Base-by-base conservation (phyloP, 352 stramenopile genomes). In the Globisporangium cylindrosporum region DNA sequence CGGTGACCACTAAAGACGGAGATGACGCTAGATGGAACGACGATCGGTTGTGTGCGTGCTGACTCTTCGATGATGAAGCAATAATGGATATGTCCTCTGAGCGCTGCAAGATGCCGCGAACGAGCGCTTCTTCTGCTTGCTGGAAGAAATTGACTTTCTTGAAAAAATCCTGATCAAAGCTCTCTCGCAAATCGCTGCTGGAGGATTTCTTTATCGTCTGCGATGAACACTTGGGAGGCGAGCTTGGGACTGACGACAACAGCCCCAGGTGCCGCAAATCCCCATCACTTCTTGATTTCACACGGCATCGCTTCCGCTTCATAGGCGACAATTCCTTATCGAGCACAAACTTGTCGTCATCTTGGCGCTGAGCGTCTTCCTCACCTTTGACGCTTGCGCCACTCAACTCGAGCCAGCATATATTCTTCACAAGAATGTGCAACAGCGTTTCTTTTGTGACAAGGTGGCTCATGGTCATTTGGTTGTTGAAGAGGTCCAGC, bases 221-320 rank as follows among this genome's bases (percentile, higher is more conserved):
- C 41, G 43, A 65, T 25, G 55, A 46, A 22, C 29, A 34, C 32
- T 46, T 49, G 18, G 32, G 32, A 7, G 56, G 57, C 1, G 62
- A 63, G 6, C 57, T 55, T 9, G 59, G 59, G 15, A 56, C 57
- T n/a, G 68, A 20, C n/a, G 48, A 38, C 4, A 55, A 49, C 12
- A 59, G 51, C 18, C 63, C 68, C 48, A 82, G n/a, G 6, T 79
- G 58, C 12, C 69, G 62, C 68, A 84, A 71, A 43, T 87, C 79
- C n/a, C 73, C 77, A 60, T 86, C 80, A 64, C 75, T 89, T 55
- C 75, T 74, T 56, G 70, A 79, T 68, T 86, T 89, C 15, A 74
- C 25, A 7, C 77, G 73, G n/a, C 69, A 53, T 12, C 75, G 73
- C 43, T 63, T 76, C 34, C 56, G 73, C 6, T 71, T 79, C 14